phyloP scores from a whole-genome alignment of 148 eudicot species.

The Rhododendron henanense region DNA sequence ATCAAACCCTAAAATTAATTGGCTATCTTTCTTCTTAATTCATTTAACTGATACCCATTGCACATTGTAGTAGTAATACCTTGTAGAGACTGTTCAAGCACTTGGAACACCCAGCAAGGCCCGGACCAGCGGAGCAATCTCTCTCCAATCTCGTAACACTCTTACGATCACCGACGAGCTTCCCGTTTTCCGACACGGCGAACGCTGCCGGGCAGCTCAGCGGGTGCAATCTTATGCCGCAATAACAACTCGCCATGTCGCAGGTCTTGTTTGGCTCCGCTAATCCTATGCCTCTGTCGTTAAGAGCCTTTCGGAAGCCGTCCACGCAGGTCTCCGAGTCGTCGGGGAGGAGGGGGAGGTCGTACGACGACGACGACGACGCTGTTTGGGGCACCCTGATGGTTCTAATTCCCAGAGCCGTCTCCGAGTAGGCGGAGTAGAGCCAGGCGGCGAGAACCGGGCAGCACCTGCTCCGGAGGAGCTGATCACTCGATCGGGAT shows the following conservation, averaged over 20 bases:
- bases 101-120: slow-evolving; percentile 53
- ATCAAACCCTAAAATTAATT: too few relatives aligned
- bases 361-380: slow-evolving; percentile 27
- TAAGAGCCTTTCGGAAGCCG: slow-evolving; percentile 39
- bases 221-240: slow-evolving; percentile 68
- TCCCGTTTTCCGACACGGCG: slow-evolving; percentile 15
- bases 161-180: slow-evolving; percentile 34
- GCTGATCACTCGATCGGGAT: neutral
- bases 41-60: too few relatives aligned
- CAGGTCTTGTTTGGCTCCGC: slow-evolving; percentile 54
- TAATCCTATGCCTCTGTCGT: slow-evolving; percentile 47
- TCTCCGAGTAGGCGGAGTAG: slow-evolving; percentile 61
- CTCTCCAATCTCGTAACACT: slow-evolving; percentile 48
- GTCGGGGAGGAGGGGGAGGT: slow-evolving; percentile 74
- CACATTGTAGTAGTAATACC: slow-evolving; percentile 19
- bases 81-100: slow-evolving; percentile 60
- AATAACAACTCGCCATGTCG: slow-evolving; percentile 63
- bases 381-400: neutral
- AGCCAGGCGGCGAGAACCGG: slow-evolving; percentile 84
- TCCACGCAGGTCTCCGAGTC: slow-evolving; percentile 76
- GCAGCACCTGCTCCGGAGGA: slow-evolving; percentile 51
- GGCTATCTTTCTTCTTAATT: too few relatives aligned
- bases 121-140: slow-evolving; percentile 42
- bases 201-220: slow-evolving; percentile 62
- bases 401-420: slow-evolving; percentile 27